These are phyloP conservation scores for Boletus edulis DNA, from an alignment of 768 basidiomycete genomes.

Conservation along the genomic window DNA sequence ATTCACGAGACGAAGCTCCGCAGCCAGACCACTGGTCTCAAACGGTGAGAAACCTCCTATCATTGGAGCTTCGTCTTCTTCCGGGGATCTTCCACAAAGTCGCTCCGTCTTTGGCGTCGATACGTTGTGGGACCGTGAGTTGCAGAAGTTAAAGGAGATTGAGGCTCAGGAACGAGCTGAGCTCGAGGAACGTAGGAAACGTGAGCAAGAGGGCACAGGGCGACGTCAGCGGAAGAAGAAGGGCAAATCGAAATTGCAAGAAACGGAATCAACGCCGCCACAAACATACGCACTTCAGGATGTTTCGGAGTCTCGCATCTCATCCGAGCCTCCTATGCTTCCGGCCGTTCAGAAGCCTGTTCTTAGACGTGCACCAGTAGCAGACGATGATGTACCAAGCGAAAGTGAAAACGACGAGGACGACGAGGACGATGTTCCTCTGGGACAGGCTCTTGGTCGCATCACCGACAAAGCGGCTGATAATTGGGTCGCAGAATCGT, in stretches of 20 bases:
- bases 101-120: conserved; percentile 93
- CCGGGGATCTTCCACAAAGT: conserved; percentile 39
- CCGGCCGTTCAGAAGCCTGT: conserved; percentile 36
- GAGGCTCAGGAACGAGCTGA: conserved; percentile 65
- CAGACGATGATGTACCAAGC: conserved; percentile 43
- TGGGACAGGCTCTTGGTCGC: conserved; percentile 18
- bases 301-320: conserved; percentile 13
- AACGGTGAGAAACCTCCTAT: conserved; percentile 38
- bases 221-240: conserved; percentile 35
- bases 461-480: conserved; percentile 23
- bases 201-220: conserved; percentile 45
- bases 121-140: conserved; percentile 88
- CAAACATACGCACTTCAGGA: conserved; percentile 32
- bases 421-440: conserved; percentile 26
- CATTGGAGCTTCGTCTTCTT: conserved; percentile 31
- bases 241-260: conserved; percentile 47
- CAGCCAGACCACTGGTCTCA: conserved; percentile 64
- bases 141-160: conserved; percentile 75
- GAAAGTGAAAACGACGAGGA: conserved; percentile 53
- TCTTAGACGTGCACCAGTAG: conserved; percentile 28
- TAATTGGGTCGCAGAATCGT: conserved; percentile 54
- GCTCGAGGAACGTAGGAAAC: conserved; percentile 47
- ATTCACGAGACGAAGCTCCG: conserved; percentile 49
- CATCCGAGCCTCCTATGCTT: conserved; percentile 29
- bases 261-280: conserved; percentile 31